A percentile compares a stretch with the other conserved stretches of the same genome.
These are phyloP conservation scores for Tilletia setariae DNA, from an alignment of 1,284 basidiomycete species.

Conservation along the genomic window DNA sequence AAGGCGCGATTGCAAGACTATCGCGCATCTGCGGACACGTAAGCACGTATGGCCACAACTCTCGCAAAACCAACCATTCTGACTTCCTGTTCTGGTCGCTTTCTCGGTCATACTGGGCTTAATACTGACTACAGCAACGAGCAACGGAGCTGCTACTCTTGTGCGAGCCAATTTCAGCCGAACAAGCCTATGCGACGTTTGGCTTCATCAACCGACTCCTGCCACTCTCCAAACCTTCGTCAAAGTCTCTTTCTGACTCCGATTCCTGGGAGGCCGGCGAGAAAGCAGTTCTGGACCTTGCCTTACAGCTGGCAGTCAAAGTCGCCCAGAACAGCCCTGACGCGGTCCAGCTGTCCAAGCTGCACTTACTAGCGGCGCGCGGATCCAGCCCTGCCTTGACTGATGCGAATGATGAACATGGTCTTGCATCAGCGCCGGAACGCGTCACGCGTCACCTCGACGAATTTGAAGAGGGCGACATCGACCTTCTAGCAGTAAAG, in stretches of 20 bases:
- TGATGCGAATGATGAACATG: background rate
- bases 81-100: background rate
- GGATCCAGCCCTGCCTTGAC: constrained; percentile 18
- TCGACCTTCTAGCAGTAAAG: constrained; percentile 62
- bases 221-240: constrained; percentile 19
- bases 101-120: constrained; percentile 15
- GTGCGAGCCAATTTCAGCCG: constrained; percentile 67
- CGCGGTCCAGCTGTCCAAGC: constrained; percentile 73
- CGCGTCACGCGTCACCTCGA: background rate
- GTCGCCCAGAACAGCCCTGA: constrained; percentile 73
- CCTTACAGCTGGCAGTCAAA: constrained; percentile 65
- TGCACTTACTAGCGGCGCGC: constrained; percentile 43
- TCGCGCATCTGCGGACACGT: constrained; percentile 41
- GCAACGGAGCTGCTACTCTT: constrained; percentile 74
- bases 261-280: constrained; percentile 59
- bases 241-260: background rate
- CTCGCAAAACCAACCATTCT: too few species aligned
- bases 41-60: constrained; percentile 12
- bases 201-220: constrained; percentile 60
- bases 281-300: constrained; percentile 61
- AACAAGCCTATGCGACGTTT: constrained; percentile 68
- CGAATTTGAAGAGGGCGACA: constrained; percentile 53
- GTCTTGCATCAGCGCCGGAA: background rate
- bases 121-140: constrained; percentile 57
- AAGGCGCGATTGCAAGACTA: constrained; percentile 64